A percentile compares a stretch with the other conserved stretches of the same genome.
Evolutionary conservation across 164 flowering plant genomes (phyloP).

Genomic region (Berberis vulgaris): DNA sequence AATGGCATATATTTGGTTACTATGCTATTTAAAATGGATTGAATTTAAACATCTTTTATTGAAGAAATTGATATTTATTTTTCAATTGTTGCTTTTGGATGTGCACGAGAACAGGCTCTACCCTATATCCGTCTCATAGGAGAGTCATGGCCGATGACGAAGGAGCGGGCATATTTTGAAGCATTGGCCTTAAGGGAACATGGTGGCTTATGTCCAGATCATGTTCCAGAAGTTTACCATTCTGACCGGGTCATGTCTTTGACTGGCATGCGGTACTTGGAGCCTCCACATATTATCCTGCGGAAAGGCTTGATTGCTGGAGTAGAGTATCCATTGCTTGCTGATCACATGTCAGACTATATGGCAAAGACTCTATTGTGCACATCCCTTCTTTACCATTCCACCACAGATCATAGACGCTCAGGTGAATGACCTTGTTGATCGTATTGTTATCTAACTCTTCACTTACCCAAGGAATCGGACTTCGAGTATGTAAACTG

Average conservation of each 20-base stretch:
- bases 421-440: slow-evolving; percentile 35
- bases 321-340: slow-evolving; percentile 74
- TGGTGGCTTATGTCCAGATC: slow-evolving; percentile 58
- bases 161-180: slow-evolving; percentile 94
- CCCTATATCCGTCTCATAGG: slow-evolving; percentile 92
- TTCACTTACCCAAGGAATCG: not conserved
- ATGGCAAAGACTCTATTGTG: slow-evolving; percentile 80
- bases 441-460: slow-evolving; percentile 2
- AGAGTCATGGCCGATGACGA: slow-evolving; percentile 96
- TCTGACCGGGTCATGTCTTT: slow-evolving; percentile 80
- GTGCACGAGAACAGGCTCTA: slow-evolving; percentile 50
- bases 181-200: slow-evolving; percentile 59
- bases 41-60: no score
- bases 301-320: slow-evolving; percentile 93
- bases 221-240: slow-evolving; percentile 94
- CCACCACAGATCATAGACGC: slow-evolving; percentile 76
- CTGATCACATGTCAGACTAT: slow-evolving; percentile 74
- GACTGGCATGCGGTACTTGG: slow-evolving; percentile 90
- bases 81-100: not conserved
- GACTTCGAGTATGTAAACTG: not conserved
- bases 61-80: not conserved
- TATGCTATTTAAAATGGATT: not conserved
- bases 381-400: slow-evolving; percentile 68
- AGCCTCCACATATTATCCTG: slow-evolving; percentile 90
- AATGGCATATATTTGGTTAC: not conserved